A percentile compares a stretch with the other conserved stretches of the same genome.
Conservation (phyloP, 371 early-diverging fungal species). For the Rhizomucor miehei region DNA sequence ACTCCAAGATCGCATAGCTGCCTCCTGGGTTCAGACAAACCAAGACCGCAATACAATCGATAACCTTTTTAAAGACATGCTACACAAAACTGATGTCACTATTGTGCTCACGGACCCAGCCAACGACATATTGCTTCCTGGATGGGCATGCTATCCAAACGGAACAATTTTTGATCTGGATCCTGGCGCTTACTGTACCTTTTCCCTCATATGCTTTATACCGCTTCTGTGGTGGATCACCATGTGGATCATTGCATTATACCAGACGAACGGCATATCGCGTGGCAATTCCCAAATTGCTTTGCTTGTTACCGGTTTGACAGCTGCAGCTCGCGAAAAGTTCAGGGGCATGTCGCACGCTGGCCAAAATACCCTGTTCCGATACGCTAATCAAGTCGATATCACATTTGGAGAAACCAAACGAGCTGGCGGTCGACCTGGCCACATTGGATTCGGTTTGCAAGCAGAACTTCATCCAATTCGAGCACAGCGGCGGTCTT, state of each 20-base stretch:
- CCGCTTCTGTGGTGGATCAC: constrained; percentile 16
- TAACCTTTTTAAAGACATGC: neutral
- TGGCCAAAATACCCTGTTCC: constrained; percentile 8
- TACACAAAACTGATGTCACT: neutral
- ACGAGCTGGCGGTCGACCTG: neutral
- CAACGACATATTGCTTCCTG: no score
- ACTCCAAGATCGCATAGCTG: neutral
- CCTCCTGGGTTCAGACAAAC: neutral
- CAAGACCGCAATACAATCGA: constrained; percentile 1
- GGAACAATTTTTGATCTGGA: constrained; percentile 5
- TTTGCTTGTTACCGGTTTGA: constrained; percentile 15
- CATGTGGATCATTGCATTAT: constrained; percentile 14
- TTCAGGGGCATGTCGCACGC: constrained; percentile 16
- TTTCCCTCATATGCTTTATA: constrained; percentile 9
- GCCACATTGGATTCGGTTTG: constrained; percentile 14
- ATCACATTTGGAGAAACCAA: constrained; percentile 12
- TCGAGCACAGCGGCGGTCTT: neutral
- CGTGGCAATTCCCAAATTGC: constrained; percentile 22
- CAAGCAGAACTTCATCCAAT: constrained; percentile 9
- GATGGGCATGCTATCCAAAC: neutral
- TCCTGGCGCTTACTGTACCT: constrained; percentile 7
- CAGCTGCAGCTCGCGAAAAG: constrained; percentile 7
- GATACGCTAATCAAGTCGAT: constrained; percentile 5
- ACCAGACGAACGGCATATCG: constrained; percentile 14
- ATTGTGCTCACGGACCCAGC: no score